phyloP scores from a whole-genome alignment of 176 grass and related monocot genomes.

The Otatea glauca region DNA sequence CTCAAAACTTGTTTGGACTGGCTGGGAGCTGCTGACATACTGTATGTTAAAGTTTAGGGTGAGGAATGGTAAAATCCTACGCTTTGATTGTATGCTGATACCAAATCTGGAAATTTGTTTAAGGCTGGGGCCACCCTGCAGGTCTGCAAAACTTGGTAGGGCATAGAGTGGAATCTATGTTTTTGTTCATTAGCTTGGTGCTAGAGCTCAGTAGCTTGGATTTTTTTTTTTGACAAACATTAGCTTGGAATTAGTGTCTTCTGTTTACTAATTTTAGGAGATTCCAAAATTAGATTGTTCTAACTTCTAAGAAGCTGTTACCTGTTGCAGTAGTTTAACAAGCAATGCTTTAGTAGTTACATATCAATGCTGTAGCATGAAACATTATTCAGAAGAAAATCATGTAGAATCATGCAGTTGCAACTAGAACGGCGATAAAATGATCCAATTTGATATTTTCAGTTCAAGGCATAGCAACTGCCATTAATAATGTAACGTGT shows the following conservation, averaged over 20 bases:
- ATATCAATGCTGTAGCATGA: neutral
- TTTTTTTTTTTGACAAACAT: too few relatives aligned
- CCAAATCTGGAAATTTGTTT: neutral
- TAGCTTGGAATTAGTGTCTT: too few relatives aligned
- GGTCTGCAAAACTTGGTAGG: neutral
- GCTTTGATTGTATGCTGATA: neutral
- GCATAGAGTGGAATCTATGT: neutral
- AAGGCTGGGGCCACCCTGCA: neutral
- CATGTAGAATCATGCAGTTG: neutral
- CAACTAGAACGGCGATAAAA: neutral
- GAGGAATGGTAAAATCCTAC: neutral
- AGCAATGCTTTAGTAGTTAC: slow-evolving; percentile 7
- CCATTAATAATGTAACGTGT: neutral
- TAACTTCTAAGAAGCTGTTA: neutral
- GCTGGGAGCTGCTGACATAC: neutral
- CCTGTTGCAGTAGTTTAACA: neutral
- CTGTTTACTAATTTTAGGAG: too few relatives aligned
- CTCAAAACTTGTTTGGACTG: slow-evolving; percentile 1
- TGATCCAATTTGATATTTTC: neutral
- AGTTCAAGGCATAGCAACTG: neutral
- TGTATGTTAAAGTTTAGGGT: neutral
- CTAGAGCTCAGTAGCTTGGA: too few relatives aligned
- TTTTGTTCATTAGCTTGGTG: neutral
- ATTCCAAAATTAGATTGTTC: neutral
- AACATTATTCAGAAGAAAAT: neutral